Base-by-base conservation (phyloP, 1,139 yeast genomes). In the Yueomyces sp. region DNA sequence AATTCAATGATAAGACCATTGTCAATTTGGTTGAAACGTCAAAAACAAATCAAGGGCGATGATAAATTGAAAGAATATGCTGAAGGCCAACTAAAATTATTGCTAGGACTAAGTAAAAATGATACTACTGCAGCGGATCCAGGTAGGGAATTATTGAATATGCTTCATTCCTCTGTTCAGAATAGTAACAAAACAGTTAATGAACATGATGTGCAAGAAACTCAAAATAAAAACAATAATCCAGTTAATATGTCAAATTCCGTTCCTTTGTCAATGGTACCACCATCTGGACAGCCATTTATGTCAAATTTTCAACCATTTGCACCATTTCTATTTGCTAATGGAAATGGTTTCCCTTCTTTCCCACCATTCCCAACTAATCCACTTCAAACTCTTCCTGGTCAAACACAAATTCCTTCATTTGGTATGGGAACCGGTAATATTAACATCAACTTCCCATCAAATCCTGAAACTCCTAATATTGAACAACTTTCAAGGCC, bases 91-190 rank as follows among this genome's bases (percentile, higher is more conserved):
- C 70, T 82, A 68, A 81, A 81, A 65, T 62, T 68, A 29, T 66
- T 79, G 46, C 67, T 82, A 54, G 87, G 87, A 37, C 67, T 81
- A 39, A 67, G 68, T 12, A 57, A 59, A 39, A 62, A 60, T 36
- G 57, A 56, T 12, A 52, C 56, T 27, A 44, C 12, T 4, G 7
- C 37, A 19, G 28, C 67, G 30, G 91, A 81, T 59, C 86, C 87
- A 3, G 91, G 91, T 29, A 76, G 91, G 67, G 91, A 79, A 45
- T 62, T 82, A 47, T 69, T 82, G 52, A 76, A 80, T 50, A 72
- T 79, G 57, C 66, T 80, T 47, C 84, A 79, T 40, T 49, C 53
- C 26, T 56, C 63, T 19, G 66, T 69, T 38, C 56, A 60, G 40
- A 26, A 4, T 33, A 9, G 28, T 32, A 19, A 27, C 26, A 4